phyloP scores from a whole-genome alignment of 306 rosid species.

The Rosa lucieae region DNA sequence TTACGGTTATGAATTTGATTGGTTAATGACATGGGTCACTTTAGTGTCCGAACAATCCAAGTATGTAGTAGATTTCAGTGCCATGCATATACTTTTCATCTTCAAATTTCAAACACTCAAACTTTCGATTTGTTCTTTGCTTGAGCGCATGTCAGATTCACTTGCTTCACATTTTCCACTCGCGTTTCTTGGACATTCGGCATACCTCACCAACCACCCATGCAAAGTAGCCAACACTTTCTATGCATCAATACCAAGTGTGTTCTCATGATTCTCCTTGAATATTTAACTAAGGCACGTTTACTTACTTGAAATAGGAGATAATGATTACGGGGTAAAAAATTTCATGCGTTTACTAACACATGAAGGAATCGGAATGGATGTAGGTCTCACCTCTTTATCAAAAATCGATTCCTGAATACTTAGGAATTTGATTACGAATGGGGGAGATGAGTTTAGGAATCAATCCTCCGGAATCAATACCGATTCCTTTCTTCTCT shows the following conservation, averaged over 20 bases:
- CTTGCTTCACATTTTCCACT: conserved; percentile 46
- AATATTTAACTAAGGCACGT: no score
- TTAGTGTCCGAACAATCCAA: conserved; percentile 64
- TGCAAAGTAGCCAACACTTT: conserved; percentile 34
- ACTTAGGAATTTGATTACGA: no score
- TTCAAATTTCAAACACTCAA: not conserved
- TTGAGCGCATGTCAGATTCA: conserved; percentile 47
- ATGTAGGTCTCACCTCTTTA: no score
- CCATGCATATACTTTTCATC: not conserved
- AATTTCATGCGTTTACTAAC: no score
- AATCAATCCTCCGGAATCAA: no score
- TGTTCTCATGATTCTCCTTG: not conserved
- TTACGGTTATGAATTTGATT: not conserved
- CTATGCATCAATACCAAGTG: conserved; percentile 52
- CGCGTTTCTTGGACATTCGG: conserved; percentile 56
- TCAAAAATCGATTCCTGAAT: no score
- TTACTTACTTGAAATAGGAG: no score
- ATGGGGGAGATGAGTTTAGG: no score
- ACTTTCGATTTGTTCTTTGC: not conserved
- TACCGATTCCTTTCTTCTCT: no score
- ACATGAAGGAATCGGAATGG: no score
- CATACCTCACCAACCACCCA: conserved; percentile 56
- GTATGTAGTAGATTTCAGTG: conserved; percentile 27
- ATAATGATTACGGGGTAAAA: no score
- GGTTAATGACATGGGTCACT: conserved; percentile 48